Percentiles rank a stretch among this genome's conserved stretches.
These are phyloP conservation scores for Polygonum aviculare DNA, from an alignment of 148 eudicot species.

Conservation along the genomic window DNA sequence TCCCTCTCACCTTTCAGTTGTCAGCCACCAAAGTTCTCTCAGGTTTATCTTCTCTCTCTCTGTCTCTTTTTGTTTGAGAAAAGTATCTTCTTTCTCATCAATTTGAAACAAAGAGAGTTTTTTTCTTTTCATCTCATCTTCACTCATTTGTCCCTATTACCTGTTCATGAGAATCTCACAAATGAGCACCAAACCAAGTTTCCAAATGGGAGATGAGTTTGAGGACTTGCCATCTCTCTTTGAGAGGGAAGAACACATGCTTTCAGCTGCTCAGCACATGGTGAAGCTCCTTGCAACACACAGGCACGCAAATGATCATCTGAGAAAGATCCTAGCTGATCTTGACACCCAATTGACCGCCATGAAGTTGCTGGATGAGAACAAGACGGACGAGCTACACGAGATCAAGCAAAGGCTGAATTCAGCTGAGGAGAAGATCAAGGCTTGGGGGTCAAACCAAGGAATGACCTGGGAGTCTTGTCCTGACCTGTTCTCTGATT, in stretches of 20 bases:
- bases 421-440: slow-evolving; percentile 41
- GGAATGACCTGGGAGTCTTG: slow-evolving; percentile 77
- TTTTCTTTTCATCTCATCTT: not conserved
- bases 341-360: slow-evolving; percentile 46
- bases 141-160: not conserved
- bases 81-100: not conserved
- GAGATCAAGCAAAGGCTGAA: slow-evolving; percentile 43
- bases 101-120: not conserved
- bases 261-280: slow-evolving; percentile 61
- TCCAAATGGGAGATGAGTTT: slow-evolving; percentile 16
- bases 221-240: slow-evolving; percentile 11
- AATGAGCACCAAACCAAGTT: not conserved
- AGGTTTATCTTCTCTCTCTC: not conserved
- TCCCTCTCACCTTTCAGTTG: not conserved
- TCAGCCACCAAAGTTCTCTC: not conserved
- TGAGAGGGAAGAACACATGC: slow-evolving; percentile 48
- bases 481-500: slow-evolving; percentile 51
- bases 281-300: slow-evolving; percentile 50
- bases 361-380: slow-evolving; percentile 21
- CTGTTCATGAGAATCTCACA: slow-evolving; percentile 1
- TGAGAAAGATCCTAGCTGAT: slow-evolving; percentile 50
- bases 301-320: slow-evolving; percentile 47
- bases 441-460: slow-evolving; percentile 50
- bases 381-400: slow-evolving; percentile 19
- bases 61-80: not conserved